A percentile compares a stretch with the other conserved stretches of the same genome.
These are phyloP conservation scores for Haematococcus sp. DNA, from an alignment of 139 green algal genomes.

Conservation along the genomic window DNA sequence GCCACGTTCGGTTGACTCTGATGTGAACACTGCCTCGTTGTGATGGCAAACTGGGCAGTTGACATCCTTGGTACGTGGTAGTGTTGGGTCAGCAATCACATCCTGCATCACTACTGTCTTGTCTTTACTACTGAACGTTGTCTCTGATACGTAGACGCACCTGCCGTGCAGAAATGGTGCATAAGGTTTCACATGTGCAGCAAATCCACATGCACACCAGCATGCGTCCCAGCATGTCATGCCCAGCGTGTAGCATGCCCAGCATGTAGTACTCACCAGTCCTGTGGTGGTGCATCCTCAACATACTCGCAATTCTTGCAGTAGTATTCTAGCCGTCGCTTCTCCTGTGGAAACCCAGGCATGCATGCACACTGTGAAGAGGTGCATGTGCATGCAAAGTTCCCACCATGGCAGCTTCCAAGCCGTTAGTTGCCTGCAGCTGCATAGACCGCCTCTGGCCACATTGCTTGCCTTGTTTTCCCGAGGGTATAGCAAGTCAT, in stretches of 20 bases:
- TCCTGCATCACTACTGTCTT: conserved; percentile 78
- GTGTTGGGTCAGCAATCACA: conserved; percentile 81
- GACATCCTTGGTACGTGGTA: conserved; percentile 84
- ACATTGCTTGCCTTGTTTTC: conserved; percentile 53
- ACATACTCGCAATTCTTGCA: conserved; percentile 84
- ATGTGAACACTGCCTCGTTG: conserved; percentile 89
- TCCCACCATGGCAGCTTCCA: not conserved
- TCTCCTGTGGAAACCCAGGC: conserved; percentile 29
- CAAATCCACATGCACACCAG: not conserved
- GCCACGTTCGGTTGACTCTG: conserved; percentile 70
- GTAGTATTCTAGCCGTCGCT: conserved; percentile 72
- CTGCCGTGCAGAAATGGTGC: conserved; percentile 13
- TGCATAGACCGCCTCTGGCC: too few species aligned
- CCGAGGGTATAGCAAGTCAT: conserved; percentile 81
- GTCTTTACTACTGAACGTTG: conserved; percentile 77
- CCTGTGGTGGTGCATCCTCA: conserved; percentile 51
- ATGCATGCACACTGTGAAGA: not conserved
- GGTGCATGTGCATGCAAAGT: not conserved
- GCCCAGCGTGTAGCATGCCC: too few species aligned
- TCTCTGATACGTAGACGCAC: conserved; percentile 76
- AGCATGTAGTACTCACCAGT: conserved; percentile 41
- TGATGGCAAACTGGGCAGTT: conserved; percentile 74
- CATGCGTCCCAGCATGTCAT: too few species aligned
- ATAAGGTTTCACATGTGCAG: conserved; percentile 5
- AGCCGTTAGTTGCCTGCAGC: not conserved